Base-by-base conservation (phyloP, 352 stramenopile species). In the Globisporangium perplexum region DNA sequence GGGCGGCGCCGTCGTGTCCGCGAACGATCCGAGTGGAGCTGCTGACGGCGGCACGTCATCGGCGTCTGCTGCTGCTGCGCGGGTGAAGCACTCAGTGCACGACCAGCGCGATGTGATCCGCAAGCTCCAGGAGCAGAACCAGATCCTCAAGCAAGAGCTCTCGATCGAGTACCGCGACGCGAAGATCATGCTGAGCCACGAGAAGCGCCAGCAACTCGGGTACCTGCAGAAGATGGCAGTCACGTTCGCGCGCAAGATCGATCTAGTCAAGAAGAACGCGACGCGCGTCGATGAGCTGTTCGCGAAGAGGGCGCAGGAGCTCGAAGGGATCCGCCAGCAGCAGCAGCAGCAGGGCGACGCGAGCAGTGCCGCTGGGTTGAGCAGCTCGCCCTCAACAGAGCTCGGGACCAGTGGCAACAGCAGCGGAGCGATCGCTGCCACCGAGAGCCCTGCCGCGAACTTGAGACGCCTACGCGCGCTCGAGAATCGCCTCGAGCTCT, bases 401-500 rank as follows among this genome's bases (percentile, higher is more conserved):
- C 11, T 55, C 59, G 31, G 35, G 48, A 35, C 17, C 47, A 24
- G 33, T 38, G 44, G 33, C 24, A 48, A 47, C 18, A 23, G 14
- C 22, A 24, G 36, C 11, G 31, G 28, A 7, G 7, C 15, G 8
- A 14, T 50, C 57, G 18, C 52, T 52, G 38, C 50, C 4, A 60
- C 68, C 2, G 72, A 83, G 39, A 72, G 68, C n/a, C 66, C 68
- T 0, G 75, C 74, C 15, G 71, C 72, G 15, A 77, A 65, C 4
- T 75, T 60, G 1, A 56, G 79, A 0, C 77, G 75, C 26, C 50
- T 88, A 24, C 74, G 76, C 0, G 69, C 78, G 20, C 68, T 88
- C 0, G 78, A 90, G 66, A 90, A 90, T 50, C 74, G 81, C 12
- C 59, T 89, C 11, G 81, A 94, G 55, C 67, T 88, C 20, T 72